phyloP scores from a whole-genome alignment of 352 stramenopile species.

The Pythium guiyangense region DNA sequence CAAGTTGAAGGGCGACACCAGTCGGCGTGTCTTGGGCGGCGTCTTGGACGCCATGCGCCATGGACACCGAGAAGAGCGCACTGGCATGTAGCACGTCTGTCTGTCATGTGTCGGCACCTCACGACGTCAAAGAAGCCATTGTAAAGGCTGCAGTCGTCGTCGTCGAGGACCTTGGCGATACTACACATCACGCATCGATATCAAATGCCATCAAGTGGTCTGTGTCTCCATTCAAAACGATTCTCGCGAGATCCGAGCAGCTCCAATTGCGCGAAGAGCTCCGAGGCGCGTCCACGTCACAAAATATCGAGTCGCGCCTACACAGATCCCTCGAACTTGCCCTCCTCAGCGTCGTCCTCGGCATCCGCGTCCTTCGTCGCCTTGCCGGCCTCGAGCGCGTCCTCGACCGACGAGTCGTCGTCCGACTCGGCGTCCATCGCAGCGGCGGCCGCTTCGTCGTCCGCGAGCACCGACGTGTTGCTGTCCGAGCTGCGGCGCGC shows the following conservation, averaged over 20 bases:
- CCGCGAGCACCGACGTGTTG: slow-evolving; percentile 20
- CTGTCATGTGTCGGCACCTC: slow-evolving; percentile 4
- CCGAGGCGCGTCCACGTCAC: too few relatives aligned
- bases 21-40: too few relatives aligned
- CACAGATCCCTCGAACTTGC: slow-evolving; percentile 49
- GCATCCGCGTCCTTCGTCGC: slow-evolving; percentile 24
- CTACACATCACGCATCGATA: too few relatives aligned
- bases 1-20: neutral
- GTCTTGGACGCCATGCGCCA: too few relatives aligned
- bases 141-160: too few relatives aligned
- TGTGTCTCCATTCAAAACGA: neutral
- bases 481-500: slow-evolving; percentile 16
- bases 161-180: too few relatives aligned
- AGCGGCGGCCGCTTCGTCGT: slow-evolving; percentile 29
- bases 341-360: slow-evolving; percentile 28
- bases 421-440: slow-evolving; percentile 30
- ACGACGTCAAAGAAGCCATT: slow-evolving; percentile 14
- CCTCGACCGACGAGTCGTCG: slow-evolving; percentile 29
- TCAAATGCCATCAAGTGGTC: too few relatives aligned
- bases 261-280: too few relatives aligned
- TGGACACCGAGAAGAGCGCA: too few relatives aligned
- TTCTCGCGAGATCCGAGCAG: neutral
- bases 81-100: slow-evolving; percentile 3
- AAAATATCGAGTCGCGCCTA: neutral
- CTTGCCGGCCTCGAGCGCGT: slow-evolving; percentile 25